Base-by-base conservation (phyloP, 176 grass and related monocot genomes). In the Musa acuminata region DNA sequence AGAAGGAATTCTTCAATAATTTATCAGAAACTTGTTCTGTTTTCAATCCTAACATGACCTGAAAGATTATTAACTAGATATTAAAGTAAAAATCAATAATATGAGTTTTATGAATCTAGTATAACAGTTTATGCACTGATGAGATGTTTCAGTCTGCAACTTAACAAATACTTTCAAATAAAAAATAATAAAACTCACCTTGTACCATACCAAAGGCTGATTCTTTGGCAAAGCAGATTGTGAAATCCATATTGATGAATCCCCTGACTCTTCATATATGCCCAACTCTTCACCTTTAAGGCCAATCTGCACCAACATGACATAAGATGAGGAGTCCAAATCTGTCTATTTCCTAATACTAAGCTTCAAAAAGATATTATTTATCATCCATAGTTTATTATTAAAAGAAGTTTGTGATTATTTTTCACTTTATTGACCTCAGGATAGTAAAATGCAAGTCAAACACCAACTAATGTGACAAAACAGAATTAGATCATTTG, bases 151-250 rank as follows among this genome's bases (percentile, higher is more conserved):
- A 4, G 8, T 29, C 27, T 48, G 13, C 58, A 67, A 48, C 3
- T 50, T 8, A 64, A 63, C 23, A 24, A 62, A 59, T 49, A 63
- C 19, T 29, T 16, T 10, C 25, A 64, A 51, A 63, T 43, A 43
- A 20, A n/a, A 59, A 57, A 43, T 11, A 8, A 55, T 3, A 80
- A 35, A 63, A 87, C 77, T 85, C 62, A 99, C 96, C 91, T 89
- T 94, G 79, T 95, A 99, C 90, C 90, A 99, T 71, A 89, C 87
- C 80, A 99, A 74, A 76, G 91, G 96, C 78, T 77, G 81, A 85
- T 89, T 86, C 16, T 66, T 89, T 53, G 91, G 91, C 66, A 91
- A 91, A 74, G 82, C 16, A 71, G 82, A 83, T 52, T 87, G 81
- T 51, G 88, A 91, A 65, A 81, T 84, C 96, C 96, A 99, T 72